phyloP scores from a whole-genome alignment of 177 flowering plant genomes.

The Vitis hybrid region DNA sequence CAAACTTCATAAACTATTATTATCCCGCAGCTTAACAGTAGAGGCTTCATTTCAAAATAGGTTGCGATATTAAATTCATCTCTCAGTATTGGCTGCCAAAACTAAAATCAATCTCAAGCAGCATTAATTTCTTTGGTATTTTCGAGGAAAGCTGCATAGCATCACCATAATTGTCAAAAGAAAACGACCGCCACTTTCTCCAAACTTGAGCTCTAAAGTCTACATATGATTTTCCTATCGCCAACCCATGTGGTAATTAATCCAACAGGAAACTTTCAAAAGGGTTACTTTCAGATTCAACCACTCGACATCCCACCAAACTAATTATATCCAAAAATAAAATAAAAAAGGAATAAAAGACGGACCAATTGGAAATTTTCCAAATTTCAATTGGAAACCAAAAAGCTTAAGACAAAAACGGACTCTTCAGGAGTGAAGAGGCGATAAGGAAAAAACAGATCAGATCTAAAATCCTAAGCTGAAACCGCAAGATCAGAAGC shows the following conservation, averaged over 20 bases:
- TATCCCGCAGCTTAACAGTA: too few species aligned
- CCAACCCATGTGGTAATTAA: background rate
- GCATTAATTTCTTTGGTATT: too few species aligned
- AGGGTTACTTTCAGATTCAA: slow-evolving; percentile 4
- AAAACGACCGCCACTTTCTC: background rate
- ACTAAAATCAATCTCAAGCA: too few species aligned
- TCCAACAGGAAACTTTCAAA: slow-evolving; percentile 4
- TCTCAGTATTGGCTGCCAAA: too few species aligned
- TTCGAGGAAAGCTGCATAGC: too few species aligned
- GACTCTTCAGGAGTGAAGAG: background rate
- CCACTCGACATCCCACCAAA: background rate
- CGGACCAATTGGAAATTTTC: background rate
- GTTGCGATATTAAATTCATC: too few species aligned
- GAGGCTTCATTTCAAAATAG: too few species aligned
- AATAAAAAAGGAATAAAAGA: background rate
- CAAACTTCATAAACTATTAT: too few species aligned
- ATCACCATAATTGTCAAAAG: too few species aligned
- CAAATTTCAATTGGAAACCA: background rate
- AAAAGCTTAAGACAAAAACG: background rate
- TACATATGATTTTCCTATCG: background rate
- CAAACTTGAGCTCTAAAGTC: background rate
- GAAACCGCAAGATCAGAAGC: background rate
- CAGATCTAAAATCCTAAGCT: background rate
- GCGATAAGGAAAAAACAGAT: background rate
- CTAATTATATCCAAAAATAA: background rate